Evolutionary conservation across 1,284 basidiomycete species (phyloP).

Genomic region (Pholiota adiposa): DNA sequence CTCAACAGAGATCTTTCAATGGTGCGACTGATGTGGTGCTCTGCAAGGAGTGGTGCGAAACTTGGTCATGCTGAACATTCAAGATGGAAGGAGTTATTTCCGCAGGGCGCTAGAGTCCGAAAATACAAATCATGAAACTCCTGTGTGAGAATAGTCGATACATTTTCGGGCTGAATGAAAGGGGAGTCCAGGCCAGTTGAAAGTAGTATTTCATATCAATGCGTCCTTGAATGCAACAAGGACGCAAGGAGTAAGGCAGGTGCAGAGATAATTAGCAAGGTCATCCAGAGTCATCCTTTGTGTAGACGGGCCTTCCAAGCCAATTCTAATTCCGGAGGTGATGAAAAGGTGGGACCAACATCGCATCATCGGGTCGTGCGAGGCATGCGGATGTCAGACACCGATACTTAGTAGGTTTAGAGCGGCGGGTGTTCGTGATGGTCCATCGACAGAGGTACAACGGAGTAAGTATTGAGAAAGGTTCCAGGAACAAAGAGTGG

Average conservation of each 20-base stretch:
- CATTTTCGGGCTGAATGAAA: background rate
- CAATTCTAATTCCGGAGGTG: background rate
- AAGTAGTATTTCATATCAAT: background rate
- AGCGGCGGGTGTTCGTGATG: background rate
- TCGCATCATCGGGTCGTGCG: background rate
- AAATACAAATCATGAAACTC: slow-evolving; percentile 1
- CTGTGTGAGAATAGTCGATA: background rate
- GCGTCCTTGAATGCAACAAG: background rate
- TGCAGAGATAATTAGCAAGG: background rate
- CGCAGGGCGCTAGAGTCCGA: slow-evolving; percentile 4
- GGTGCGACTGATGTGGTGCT: background rate
- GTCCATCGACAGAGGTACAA: background rate
- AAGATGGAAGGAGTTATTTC: slow-evolving; percentile 6
- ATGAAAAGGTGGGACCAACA: background rate
- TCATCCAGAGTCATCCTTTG: background rate
- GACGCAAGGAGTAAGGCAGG: background rate
- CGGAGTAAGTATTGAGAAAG: background rate
- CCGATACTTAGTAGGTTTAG: background rate
- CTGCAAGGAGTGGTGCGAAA: background rate
- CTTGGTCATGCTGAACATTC: background rate
- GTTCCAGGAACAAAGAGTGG: background rate
- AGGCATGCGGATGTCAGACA: background rate
- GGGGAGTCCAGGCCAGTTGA: background rate
- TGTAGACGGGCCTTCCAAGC: background rate
- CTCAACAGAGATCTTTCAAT: background rate